These are phyloP conservation scores for Coccomyxa subellipsoidea DNA, from an alignment of 163 green algal species.

Conservation along the genomic window DNA sequence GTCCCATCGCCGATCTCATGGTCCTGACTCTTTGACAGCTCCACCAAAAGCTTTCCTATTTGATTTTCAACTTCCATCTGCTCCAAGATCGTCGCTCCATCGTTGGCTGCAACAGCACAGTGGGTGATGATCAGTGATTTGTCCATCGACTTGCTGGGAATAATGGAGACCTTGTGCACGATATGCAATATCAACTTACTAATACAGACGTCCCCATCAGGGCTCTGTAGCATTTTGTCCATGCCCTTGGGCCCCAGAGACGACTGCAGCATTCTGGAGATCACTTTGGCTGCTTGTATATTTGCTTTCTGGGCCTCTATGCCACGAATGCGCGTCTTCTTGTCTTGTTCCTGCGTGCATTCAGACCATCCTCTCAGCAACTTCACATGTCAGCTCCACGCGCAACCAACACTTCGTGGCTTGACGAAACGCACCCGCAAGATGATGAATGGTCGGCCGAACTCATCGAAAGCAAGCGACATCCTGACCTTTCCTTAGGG, in stretches of 20 bases:
- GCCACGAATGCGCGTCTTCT: slow-evolving; percentile 82
- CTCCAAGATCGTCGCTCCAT: slow-evolving; percentile 98
- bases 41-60: slow-evolving; percentile 98
- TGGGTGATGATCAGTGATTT: background rate
- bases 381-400: background rate
- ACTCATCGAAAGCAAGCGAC: slow-evolving; percentile 95
- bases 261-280: slow-evolving; percentile 86
- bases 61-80: slow-evolving; percentile 99
- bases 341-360: slow-evolving; percentile 82
- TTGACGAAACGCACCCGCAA: slow-evolving; percentile 57
- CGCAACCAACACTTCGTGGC: background rate
- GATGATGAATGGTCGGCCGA: slow-evolving; percentile 96
- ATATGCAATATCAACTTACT: slow-evolving; percentile 61
- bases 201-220: slow-evolving; percentile 97
- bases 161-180: background rate
- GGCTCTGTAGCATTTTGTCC: slow-evolving; percentile 99
- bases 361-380: background rate
- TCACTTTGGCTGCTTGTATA: slow-evolving; percentile 92
- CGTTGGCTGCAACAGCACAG: slow-evolving; percentile 81
- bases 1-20: slow-evolving; percentile 98
- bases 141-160: background rate
- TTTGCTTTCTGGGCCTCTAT: slow-evolving; percentile 95
- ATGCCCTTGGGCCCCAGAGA: slow-evolving; percentile 98
- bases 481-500: slow-evolving; percentile 7
- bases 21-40: slow-evolving; percentile 93